Evolutionary conservation across 2,329 filamentous ascomycete species (phyloP), one percentile per base, ranked within the genome.

Genomic region (Helotiales sp.): DNA sequence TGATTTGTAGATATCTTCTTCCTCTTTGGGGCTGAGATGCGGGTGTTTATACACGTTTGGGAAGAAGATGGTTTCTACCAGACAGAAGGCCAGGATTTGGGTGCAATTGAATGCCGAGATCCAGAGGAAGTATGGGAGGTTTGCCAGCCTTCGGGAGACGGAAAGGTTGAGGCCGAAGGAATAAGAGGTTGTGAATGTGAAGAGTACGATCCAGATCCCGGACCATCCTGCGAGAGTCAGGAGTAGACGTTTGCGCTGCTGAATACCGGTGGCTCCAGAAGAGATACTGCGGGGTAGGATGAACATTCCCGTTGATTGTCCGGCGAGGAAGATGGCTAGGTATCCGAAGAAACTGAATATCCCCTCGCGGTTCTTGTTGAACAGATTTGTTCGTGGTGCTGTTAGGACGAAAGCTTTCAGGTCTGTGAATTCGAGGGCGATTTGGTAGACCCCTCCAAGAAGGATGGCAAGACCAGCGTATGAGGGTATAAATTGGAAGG

Each of bases 301-400:
- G 60, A 87, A 84, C 74, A 93, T 86, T 50, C 95, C 95, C 17
- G 88, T 84, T 38, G 90, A 89, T 70, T 96, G 91, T 3, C 95
- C 95, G 0, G 90, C 86, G 36, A 99, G 84, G 73, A 97, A 99
- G 58, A 99, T 97, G 47, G 93, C 89, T 46, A 99, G 82, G 71
- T 99, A 99, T 4, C 95, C 95, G 50, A 90, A 75, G 73, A 98
- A 96, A 54, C 92, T 96, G 73, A 93, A 96, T n/a, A 99, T 81
- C 0, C 95, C 95, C 73, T 99, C 95, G 25, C 93, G 84, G 71
- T 99, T 99, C 79, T 92, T 90, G 1, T 91, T 93, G 5, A 99
- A 73, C 13, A 96, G 77, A 67, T 92, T 84, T 0, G 81, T 85
- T 4, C 95, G 86, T 5, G 91, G 90, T 0, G 91, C 92, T 7